Evolutionary conservation across 768 basidiomycete genomes (phyloP).

Genomic region (Chiua virens): DNA sequence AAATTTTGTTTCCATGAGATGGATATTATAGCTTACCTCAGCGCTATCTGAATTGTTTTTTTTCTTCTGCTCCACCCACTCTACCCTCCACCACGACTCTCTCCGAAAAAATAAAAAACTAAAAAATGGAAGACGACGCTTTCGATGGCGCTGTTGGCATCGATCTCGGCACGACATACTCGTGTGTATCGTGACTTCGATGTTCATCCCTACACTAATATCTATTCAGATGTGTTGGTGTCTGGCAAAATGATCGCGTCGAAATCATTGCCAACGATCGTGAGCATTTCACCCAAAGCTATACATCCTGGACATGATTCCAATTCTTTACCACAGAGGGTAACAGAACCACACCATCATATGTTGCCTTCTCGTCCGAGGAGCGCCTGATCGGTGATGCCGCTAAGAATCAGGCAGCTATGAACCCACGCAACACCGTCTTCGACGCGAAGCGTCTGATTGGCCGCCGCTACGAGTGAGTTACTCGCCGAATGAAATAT

Average conservation of each 20-base stretch:
- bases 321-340: conserved; percentile 61
- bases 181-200: conserved; percentile 47
- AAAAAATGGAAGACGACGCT: conserved; percentile 80
- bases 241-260: conserved; percentile 99
- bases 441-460: conserved; percentile 99
- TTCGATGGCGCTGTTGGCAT: conserved; percentile 98
- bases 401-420: conserved; percentile 98
- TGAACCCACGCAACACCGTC: conserved; percentile 99
- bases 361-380: conserved; percentile 95
- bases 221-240: conserved; percentile 84
- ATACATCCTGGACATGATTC: background rate
- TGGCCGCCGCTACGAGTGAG: conserved; percentile 93
- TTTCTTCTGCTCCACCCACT: conserved; percentile 19
- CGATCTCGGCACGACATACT: conserved; percentile 97
- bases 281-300: conserved; percentile 40
- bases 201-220: conserved; percentile 22
- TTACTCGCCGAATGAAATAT: conserved; percentile 7
- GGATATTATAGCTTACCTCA: conserved; percentile 59
- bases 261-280: conserved; percentile 99
- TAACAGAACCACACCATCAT: conserved; percentile 98
- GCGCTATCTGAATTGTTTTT: conserved; percentile 43
- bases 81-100: conserved; percentile 35
- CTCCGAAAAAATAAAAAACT: conserved; percentile 30
- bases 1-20: conserved; percentile 19
- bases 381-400: conserved; percentile 99